Evolutionary conservation across 768 basidiomycete genomes (phyloP), one percentile per base, ranked within the genome.

Genomic region (Serendipita sp.): DNA sequence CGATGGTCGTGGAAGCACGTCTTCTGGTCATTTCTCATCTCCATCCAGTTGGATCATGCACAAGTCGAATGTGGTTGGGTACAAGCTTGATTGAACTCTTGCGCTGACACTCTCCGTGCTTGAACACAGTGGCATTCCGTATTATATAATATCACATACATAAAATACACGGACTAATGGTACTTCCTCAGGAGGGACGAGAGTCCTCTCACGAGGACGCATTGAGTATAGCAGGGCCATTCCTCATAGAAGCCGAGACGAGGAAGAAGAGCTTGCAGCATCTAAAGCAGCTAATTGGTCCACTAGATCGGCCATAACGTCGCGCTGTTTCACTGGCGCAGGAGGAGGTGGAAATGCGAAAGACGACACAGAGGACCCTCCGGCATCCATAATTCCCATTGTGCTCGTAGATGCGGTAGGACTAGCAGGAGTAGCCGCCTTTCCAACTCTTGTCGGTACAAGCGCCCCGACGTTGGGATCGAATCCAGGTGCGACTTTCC

Each of bases 231-330:
- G 23, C 23, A 23, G 38, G 38, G 13, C 38, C 13, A 41, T 41
- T 41, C 38, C 13, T 41, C 38, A 41, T 41, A 41, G 38, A 41
- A 41, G 7, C 7, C 38, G 48, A 52, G 32, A 32, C 48, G 48
- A 52, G 32, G 48, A 52, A 2, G 48, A 52, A 52, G 48, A 7
- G n/a, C 32, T 18, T 18, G 56, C 56, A 8, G 78, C 75, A 63
- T 85, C 84, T 72, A 94, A 72, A 32, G 79, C 84, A 41, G 86
- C 90, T 47, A 93, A 76, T 68, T 86, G 85, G 69, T 88, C 83
- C n/a, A 91, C 88, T 34, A 92, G 74, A 67, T 88, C 84, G 60
- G 89, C 85, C 88, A 93, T 89, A 15, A 85, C 85, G 44, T 85
- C 83, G 67, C 74, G 76, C 16, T 60, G 56, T 8, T 72, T 68